Evolutionary conservation across 495 filamentous ascomycete species (phyloP), one percentile per base, ranked within the genome.

Genomic region (Daldinia concentrica): DNA sequence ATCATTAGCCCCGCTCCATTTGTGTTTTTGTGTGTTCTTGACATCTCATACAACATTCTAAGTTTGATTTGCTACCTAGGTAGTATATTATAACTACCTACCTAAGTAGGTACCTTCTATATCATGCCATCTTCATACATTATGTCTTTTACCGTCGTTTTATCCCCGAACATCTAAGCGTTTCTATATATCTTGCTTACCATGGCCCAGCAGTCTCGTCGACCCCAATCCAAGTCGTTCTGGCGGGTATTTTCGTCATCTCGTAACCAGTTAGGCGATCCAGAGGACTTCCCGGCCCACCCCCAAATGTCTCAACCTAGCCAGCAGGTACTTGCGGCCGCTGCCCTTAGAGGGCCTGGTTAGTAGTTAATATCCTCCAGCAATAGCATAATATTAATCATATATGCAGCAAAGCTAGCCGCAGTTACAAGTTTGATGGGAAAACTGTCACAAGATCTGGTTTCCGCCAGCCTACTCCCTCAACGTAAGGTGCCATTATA

Each of bases 401-500:
- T 9, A 19, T 7, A 12, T 19, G 26, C 66, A 93, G 91, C 83
- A 57, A 93, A 93, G 78, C 77, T 90, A 32, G 78, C 85, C 26
- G 87, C 91, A 24, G 88, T 93, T 36, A 88, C 84, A 8, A 78
- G 80, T 57, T 77, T 93, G 26, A 74, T 93, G 69, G 79, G 83
- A 12, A 84, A 81, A 12, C 80, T 94, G 26, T 79, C 86, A 3
- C 72, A 85, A 52, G 90, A 93, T 75, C 76, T 91, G 5, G 68
- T 82, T 52, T 82, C 86, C 27, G 82, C 81, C 48, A 83, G 71
- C 6, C 82, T 93, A 22, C 79, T 80, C 1, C 77, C 88, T 52
- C 76, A 87, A 48, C 81, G 91, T 93, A 77, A 80, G 88, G 59
- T 37, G 19, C 2, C 41, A 34, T 48, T 56, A 17, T 19, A 19